Conservation (phyloP, 345 rosid species). For the Gossypium rotundifolium region DNA sequence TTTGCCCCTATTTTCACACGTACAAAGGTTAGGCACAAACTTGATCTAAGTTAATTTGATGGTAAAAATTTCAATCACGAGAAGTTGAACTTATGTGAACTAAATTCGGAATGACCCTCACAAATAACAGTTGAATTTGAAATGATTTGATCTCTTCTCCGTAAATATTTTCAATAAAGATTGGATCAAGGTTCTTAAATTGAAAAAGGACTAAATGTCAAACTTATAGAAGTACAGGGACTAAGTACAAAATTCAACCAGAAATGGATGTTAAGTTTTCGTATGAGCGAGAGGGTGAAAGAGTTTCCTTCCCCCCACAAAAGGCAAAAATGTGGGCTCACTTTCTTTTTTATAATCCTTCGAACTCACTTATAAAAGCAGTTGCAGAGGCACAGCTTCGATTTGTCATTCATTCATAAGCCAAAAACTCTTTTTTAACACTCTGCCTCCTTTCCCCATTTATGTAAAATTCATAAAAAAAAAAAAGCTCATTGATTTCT, state of each 20-base stretch:
- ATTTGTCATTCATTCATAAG: neutral
- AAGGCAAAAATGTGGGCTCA: neutral
- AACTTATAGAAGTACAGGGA: too few species aligned
- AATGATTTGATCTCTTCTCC: too few species aligned
- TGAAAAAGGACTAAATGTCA: too few species aligned
- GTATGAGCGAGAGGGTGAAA: neutral
- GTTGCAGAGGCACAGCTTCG: neutral
- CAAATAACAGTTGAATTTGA: too few species aligned
- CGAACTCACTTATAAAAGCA: conserved; percentile 16
- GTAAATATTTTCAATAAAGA: too few species aligned
- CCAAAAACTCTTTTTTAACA: neutral
- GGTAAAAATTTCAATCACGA: too few species aligned
- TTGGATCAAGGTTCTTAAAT: too few species aligned
- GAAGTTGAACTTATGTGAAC: too few species aligned
- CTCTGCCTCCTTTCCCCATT: conserved; percentile 12
- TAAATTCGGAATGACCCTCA: too few species aligned
- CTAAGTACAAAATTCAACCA: neutral
- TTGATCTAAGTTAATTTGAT: too few species aligned
- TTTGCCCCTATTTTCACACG: neutral
- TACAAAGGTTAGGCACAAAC: neutral
- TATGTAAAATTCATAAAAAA: neutral
- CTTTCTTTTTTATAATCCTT: neutral
- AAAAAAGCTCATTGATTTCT: neutral
- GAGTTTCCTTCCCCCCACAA: neutral
- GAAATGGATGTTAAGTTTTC: neutral